Evolutionary conservation across 164 flowering plant species (phyloP).

Genomic region (Vitis cinerea): DNA sequence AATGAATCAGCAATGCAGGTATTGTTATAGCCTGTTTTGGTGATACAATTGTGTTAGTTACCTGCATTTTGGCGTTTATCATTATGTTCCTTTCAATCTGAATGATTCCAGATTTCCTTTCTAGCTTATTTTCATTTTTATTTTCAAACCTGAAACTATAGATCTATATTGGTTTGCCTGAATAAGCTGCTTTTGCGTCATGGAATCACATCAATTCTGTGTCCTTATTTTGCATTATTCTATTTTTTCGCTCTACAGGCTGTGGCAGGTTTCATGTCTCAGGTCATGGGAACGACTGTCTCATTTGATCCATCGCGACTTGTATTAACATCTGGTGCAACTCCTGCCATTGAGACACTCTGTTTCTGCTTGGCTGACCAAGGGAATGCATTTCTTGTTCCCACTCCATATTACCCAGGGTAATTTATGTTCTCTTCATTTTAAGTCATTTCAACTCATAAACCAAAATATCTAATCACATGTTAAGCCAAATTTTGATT

Average conservation of each 20-base stretch:
- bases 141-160: no score
- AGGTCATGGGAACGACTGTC: constrained; percentile 34
- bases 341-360: constrained; percentile 59
- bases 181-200: no score
- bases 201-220: no score
- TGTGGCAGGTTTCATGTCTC: constrained; percentile 59
- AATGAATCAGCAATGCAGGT: no score
- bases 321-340: constrained; percentile 60
- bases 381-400: constrained; percentile 69
- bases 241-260: constrained; percentile 34
- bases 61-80: no score
- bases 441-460: neutral
- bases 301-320: constrained; percentile 48
- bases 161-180: no score
- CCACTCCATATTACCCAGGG: constrained; percentile 81
- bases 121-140: no score
- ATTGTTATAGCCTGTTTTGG: no score
- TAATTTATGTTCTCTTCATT: constrained; percentile 12
- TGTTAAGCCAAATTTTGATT: neutral
- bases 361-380: constrained; percentile 68
- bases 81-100: no score
- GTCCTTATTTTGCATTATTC: no score
- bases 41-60: no score
- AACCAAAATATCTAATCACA: neutral
- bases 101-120: no score